Percentiles rank a stretch among this genome's conserved stretches.
Evolutionary conservation across 2,329 filamentous ascomycete genomes (phyloP).

Genomic region (Pleurostoma richardsiae): DNA sequence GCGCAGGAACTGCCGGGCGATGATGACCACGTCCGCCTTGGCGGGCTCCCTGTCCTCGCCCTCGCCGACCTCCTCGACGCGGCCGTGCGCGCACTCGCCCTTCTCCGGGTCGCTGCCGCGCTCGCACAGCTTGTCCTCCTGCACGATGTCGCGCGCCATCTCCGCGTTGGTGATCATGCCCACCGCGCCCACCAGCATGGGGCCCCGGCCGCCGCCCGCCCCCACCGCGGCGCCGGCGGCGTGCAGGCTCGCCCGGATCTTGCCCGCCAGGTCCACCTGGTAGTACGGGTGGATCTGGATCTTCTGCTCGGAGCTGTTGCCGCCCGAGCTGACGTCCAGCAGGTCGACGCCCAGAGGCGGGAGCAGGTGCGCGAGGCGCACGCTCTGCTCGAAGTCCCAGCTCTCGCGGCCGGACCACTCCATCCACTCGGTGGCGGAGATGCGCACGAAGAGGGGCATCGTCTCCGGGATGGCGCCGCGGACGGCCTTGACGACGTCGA

Average conservation of each 20-base stretch:
- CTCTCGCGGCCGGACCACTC: constrained; percentile 37
- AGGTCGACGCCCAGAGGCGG: constrained; percentile 73
- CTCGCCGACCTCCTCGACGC: constrained; percentile 22
- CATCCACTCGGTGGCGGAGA: constrained; percentile 62
- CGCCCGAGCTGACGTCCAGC: constrained; percentile 76
- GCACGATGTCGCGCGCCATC: constrained; percentile 57
- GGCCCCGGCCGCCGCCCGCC: too few species aligned
- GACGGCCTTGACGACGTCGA: constrained; percentile 47
- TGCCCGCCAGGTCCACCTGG: constrained; percentile 68
- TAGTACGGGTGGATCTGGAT: constrained; percentile 60
- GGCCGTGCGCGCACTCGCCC: constrained; percentile 14
- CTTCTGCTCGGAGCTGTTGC: constrained; percentile 58
- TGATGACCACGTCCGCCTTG: constrained; percentile 65
- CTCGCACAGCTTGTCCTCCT: constrained; percentile 28
- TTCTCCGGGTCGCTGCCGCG: constrained; percentile 33
- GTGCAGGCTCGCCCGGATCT: constrained; percentile 62
- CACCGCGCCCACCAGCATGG: constrained; percentile 66
- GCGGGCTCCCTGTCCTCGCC: constrained; percentile 30
- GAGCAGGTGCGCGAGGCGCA: constrained; percentile 63
- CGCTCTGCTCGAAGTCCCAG: constrained; percentile 68
- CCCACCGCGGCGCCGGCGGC: constrained; percentile 30
- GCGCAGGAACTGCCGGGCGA: constrained; percentile 73
- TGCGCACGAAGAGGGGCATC: constrained; percentile 53
- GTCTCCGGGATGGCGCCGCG: constrained; percentile 45
- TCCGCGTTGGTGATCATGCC: constrained; percentile 67